Conservation (phyloP, 345 rosid species). For the Erucastrum elatum region DNA sequence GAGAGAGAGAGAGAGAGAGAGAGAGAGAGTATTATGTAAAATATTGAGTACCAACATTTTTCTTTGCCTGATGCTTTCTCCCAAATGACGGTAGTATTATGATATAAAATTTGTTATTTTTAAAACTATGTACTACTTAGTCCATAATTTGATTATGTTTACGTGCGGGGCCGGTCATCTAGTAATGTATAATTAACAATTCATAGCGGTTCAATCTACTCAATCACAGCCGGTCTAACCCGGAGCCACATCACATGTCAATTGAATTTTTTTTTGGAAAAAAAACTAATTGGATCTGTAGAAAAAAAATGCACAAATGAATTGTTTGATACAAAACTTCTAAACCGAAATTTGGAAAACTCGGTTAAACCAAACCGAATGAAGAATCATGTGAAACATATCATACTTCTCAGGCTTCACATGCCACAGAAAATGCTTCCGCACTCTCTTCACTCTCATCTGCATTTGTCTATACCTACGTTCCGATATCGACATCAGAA, state of each 20-base stretch:
- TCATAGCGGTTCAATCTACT: neutral
- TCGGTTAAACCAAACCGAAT: conserved; percentile 85
- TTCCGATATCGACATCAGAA: conserved; percentile 67
- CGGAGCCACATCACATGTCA: neutral
- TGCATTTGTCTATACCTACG: conserved; percentile 59
- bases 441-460: conserved; percentile 76
- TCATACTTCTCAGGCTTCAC: conserved; percentile 73
- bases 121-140: no score
- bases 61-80: no score
- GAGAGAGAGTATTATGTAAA: no score
- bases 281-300: neutral
- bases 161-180: no score
- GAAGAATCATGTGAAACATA: conserved; percentile 91
- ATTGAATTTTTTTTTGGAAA: neutral
- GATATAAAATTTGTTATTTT: no score
- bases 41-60: no score
- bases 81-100: no score
- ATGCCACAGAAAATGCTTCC: conserved; percentile 96
- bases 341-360: conserved; percentile 55
- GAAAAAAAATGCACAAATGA: conserved; percentile 25
- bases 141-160: no score
- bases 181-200: neutral
- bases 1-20: no score
- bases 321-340: neutral
- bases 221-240: neutral